These are phyloP conservation scores for Fusarium succisae DNA, from an alignment of 2,329 filamentous ascomycete species.

Conservation along the genomic window DNA sequence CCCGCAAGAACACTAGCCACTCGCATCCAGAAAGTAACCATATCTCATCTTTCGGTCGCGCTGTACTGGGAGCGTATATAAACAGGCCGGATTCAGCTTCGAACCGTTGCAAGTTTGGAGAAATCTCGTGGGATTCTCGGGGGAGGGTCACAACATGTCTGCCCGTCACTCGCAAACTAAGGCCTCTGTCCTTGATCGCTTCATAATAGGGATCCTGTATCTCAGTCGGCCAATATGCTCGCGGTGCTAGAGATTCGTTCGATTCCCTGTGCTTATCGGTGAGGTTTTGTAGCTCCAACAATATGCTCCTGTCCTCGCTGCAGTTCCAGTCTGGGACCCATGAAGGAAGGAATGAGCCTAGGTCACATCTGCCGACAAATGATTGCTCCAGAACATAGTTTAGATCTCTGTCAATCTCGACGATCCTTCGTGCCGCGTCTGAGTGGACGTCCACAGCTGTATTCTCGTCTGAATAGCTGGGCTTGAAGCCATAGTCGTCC, in stretches of 20 bases:
- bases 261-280: background rate
- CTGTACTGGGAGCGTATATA: background rate
- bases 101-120: background rate
- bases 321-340: background rate
- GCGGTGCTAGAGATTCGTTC: accelerated
- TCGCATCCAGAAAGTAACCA: background rate
- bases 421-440: background rate
- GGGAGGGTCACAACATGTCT: background rate
- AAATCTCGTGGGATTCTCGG: background rate
- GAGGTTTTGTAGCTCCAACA: background rate
- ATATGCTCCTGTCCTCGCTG: background rate
- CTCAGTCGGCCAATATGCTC: background rate
- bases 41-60: background rate
- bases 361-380: background rate
- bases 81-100: background rate
- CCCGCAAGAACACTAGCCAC: background rate
- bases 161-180: background rate
- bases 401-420: background rate
- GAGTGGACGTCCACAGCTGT: background rate
- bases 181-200: background rate
- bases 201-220: accelerated
- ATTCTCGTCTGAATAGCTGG: background rate
- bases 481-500: background rate
- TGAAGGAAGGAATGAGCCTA: background rate
- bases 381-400: background rate